Base-by-base conservation (phyloP, 176 grass and related monocot species). In the Oryza longistaminata region DNA sequence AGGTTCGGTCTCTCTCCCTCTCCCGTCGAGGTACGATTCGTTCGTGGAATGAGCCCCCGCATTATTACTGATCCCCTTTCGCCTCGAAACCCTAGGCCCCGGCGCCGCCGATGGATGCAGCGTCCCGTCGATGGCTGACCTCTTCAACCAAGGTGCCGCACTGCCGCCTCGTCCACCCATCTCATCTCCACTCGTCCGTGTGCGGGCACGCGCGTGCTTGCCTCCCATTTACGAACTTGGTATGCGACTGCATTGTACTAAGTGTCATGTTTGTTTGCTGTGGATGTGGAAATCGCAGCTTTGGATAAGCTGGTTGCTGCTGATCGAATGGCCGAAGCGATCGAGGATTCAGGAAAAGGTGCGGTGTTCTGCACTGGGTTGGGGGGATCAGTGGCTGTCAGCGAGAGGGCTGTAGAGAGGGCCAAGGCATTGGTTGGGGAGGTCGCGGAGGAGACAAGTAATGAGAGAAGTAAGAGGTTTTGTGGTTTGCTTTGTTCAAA, bases 341-440 rank as follows among this genome's bases (percentile, higher is more conserved):
- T 44, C 2, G 55, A 12, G 4, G 33, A 71, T 26, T 25, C 19
- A 71, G 74, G n/a, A 31, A 45, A 43, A 66, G 78, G 43, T 27
- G 66, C 68, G 7, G 19, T 90, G 44, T 82, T 90, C 88, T 60
- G 67, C 67, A 82, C 78, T 17, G 78, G 88, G 68, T 86, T 78
- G 1, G 83, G 88, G 78, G 86, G 73, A 16, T 55, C 35, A 4
- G 55, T 86, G 58, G 1, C 55, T 21, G 44, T 86, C 66, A 90
- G 88, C 13, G 55, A 77, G 22, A 67, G 9, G 37, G 72, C 73
- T 1, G 22, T 86, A 8, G 34, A 79, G 88, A 86, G 44, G 14
- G 83, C 83, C 22, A 90, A 55, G 66, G 55, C 55, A 14, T 82
- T 90, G 73, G 78, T 82, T 19, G 55, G 66, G 12, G 67, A 90